phyloP scores from a whole-genome alignment of 768 basidiomycete species.

The Trametes cubensis region DNA sequence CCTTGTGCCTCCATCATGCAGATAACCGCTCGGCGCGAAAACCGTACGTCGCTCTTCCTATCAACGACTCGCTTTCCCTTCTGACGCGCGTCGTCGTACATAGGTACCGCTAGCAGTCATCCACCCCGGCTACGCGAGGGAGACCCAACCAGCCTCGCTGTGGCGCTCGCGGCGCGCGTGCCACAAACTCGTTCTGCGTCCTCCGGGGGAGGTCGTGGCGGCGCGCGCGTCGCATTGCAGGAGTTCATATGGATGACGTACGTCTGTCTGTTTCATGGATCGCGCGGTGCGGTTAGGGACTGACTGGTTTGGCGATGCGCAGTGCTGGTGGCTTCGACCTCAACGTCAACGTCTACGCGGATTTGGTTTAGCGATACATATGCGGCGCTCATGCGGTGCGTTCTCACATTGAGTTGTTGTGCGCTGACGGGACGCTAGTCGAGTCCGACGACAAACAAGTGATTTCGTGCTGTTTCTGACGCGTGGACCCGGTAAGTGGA shows the following conservation, averaged over 20 bases:
- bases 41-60: neutral
- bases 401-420: too few species aligned
- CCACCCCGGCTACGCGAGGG: neutral
- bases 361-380: too few species aligned
- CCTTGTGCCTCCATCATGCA: neutral
- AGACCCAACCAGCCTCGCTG: neutral
- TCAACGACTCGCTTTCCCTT: too few species aligned
- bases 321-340: too few species aligned
- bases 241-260: neutral
- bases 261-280: neutral
- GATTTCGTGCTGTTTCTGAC: too few species aligned
- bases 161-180: slow-evolving; percentile 7
- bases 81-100: neutral
- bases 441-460: too few species aligned
- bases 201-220: neutral
- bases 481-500: too few species aligned
- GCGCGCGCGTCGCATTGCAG: slow-evolving; percentile 5
- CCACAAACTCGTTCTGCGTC: neutral
- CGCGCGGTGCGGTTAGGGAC: too few species aligned
- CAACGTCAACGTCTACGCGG: too few species aligned
- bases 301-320: too few species aligned
- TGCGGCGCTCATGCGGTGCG: too few species aligned
- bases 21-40: slow-evolving; percentile 7
- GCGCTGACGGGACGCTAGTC: too few species aligned
- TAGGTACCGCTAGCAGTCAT: slow-evolving; percentile 4